Evolutionary conservation across 192 early-diverging fungal genomes (phyloP).

Genomic region (Podila horticola): DNA sequence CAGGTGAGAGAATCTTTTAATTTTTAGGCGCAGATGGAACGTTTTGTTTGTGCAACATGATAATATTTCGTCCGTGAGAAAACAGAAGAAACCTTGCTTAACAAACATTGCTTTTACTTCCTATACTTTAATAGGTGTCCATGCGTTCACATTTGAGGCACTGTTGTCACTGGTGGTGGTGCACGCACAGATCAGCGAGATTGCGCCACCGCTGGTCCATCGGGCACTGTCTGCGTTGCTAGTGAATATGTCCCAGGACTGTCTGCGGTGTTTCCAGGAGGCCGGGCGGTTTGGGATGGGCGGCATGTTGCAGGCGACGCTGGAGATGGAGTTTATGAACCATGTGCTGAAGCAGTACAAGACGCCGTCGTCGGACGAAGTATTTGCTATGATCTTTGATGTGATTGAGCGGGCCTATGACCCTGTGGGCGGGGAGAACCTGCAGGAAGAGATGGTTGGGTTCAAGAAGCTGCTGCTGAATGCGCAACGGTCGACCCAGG

Average conservation of each 20-base stretch:
- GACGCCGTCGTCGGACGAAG: slow-evolving; percentile 68
- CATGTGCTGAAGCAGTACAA: slow-evolving; percentile 85
- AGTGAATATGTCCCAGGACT: slow-evolving; percentile 78
- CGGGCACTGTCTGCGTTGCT: slow-evolving; percentile 81
- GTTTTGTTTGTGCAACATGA: neutral
- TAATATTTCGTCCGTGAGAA: neutral
- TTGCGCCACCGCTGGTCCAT: slow-evolving; percentile 81
- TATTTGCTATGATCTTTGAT: slow-evolving; percentile 80
- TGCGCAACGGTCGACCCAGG: slow-evolving; percentile 59
- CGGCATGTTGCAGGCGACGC: slow-evolving; percentile 94
- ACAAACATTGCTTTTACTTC: neutral
- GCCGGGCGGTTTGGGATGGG: slow-evolving; percentile 90
- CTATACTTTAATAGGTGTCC: slow-evolving; percentile 69
- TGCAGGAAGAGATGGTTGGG: slow-evolving; percentile 62
- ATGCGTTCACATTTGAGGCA: slow-evolving; percentile 89
- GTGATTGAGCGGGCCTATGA: slow-evolving; percentile 75
- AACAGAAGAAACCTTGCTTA: no score
- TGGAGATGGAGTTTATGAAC: slow-evolving; percentile 92
- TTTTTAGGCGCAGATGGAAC: neutral
- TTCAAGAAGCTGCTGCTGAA: slow-evolving; percentile 63
- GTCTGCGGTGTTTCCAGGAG: slow-evolving; percentile 80
- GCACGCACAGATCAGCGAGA: slow-evolving; percentile 89
- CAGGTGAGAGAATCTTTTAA: slow-evolving; percentile 59
- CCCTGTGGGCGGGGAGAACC: slow-evolving; percentile 58
- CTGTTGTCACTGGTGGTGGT: slow-evolving; percentile 88